Conservation (phyloP, 768 basidiomycete species). For the Mycena maculata region DNA sequence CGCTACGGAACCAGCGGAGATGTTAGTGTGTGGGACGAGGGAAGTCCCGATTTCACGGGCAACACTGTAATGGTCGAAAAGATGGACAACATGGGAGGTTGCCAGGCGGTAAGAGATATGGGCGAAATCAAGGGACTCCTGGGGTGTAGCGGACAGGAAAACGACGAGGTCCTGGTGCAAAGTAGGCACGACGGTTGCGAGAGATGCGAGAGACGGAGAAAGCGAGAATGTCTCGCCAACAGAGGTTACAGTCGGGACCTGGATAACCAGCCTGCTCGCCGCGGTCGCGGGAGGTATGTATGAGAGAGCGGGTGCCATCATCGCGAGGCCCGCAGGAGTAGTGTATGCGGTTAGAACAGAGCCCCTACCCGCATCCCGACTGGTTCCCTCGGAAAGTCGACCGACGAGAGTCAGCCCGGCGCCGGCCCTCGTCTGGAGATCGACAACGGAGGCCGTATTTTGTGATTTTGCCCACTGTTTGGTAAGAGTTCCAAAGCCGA, state of each 20-base stretch:
- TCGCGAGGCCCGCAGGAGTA: slow-evolving; percentile 83
- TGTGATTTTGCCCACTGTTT: slow-evolving; percentile 68
- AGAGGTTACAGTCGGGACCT: slow-evolving; percentile 82
- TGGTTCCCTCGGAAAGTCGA: slow-evolving; percentile 82
- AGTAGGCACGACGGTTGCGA: slow-evolving; percentile 68
- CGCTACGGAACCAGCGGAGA: slow-evolving; percentile 48
- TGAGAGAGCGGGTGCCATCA: slow-evolving; percentile 85
- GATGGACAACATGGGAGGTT: slow-evolving; percentile 80
- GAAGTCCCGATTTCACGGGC: slow-evolving; percentile 79
- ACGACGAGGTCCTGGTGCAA: slow-evolving; percentile 77
- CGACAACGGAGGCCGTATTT: slow-evolving; percentile 65
- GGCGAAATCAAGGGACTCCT: slow-evolving; percentile 84
- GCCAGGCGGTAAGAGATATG: slow-evolving; percentile 78
- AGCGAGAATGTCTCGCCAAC: slow-evolving; percentile 75
- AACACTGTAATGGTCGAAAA: slow-evolving; percentile 89
- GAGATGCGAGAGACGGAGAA: slow-evolving; percentile 79
- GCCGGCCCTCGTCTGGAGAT: slow-evolving; percentile 85
- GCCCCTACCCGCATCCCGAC: slow-evolving; percentile 69
- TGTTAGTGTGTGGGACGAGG: slow-evolving; percentile 51
- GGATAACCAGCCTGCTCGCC: slow-evolving; percentile 79
- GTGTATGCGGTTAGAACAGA: slow-evolving; percentile 83
- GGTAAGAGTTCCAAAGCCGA: slow-evolving; percentile 82
- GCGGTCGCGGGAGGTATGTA: slow-evolving; percentile 73
- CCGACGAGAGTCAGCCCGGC: slow-evolving; percentile 86
- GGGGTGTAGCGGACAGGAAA: slow-evolving; percentile 85